Percentiles rank a stretch among this genome's conserved stretches.
Conservation (phyloP, 805 yeast species). For the Wickerhamiella musiphila region DNA sequence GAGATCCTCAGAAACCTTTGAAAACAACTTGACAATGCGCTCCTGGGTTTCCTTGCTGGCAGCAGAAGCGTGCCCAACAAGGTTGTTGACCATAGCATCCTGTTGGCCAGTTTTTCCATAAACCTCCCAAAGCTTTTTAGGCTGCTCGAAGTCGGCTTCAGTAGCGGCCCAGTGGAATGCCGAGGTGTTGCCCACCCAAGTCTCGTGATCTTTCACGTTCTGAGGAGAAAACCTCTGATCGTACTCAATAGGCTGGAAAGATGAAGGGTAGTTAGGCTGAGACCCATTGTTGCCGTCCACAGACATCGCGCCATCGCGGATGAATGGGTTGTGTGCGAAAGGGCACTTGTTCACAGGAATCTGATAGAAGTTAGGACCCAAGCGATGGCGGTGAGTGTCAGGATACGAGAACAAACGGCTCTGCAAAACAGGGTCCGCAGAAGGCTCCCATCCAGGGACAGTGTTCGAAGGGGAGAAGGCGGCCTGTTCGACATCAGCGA, state of each 20-base stretch:
- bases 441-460: slow-evolving; percentile 59
- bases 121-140: slow-evolving; percentile 61
- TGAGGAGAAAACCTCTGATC: slow-evolving; percentile 3
- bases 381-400: slow-evolving; percentile 63
- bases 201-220: slow-evolving; percentile 37
- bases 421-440: slow-evolving; percentile 65
- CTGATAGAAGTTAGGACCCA: slow-evolving; percentile 52
- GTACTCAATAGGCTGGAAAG: slow-evolving; percentile 22
- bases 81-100: slow-evolving; percentile 64
- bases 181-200: slow-evolving; percentile 66
- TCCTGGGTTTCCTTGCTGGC: slow-evolving; percentile 63
- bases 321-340: slow-evolving; percentile 26
- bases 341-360: slow-evolving; percentile 53
- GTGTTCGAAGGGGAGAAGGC: slow-evolving; percentile 62
- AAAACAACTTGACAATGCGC: slow-evolving; percentile 57
- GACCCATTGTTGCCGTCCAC: slow-evolving; percentile 31
- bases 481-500: slow-evolving; percentile 33
- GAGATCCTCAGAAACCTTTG: slow-evolving; percentile 51
- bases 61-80: slow-evolving; percentile 48
- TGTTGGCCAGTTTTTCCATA: slow-evolving; percentile 71
- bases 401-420: slow-evolving; percentile 59
- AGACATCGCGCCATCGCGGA: slow-evolving; percentile 47
- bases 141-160: slow-evolving; percentile 60
- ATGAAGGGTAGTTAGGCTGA: slow-evolving; percentile 35
- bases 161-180: slow-evolving; percentile 71